Evolutionary conservation across 345 rosid genomes (phyloP).

Genomic region (Populus ilicifolia): DNA sequence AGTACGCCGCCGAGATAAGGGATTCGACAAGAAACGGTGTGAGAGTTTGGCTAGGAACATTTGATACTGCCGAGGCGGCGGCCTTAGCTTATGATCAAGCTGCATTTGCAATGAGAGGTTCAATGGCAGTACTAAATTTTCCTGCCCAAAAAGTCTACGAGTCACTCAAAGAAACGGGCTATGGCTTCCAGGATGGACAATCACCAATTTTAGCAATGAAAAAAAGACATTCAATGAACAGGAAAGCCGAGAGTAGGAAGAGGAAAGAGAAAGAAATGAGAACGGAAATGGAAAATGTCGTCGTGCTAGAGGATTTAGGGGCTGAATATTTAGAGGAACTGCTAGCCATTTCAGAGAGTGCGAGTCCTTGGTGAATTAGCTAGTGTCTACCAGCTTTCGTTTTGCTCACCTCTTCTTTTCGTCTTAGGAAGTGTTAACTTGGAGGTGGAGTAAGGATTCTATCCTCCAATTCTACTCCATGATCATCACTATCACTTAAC

Average conservation of each 20-base stretch:
- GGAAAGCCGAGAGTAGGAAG: conserved; percentile 38
- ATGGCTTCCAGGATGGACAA: conserved; percentile 25
- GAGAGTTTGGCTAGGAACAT: conserved; percentile 67
- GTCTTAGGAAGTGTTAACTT: background rate
- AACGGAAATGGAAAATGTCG: conserved; percentile 24
- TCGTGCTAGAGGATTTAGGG: conserved; percentile 61
- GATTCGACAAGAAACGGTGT: conserved; percentile 62
- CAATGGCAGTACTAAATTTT: conserved; percentile 50
- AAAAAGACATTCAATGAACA: conserved; percentile 41
- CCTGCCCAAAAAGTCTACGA: conserved; percentile 38
- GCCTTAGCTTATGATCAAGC: conserved; percentile 75
- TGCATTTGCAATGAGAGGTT: conserved; percentile 56
- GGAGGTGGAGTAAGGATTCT: background rate
- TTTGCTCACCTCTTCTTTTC: background rate
- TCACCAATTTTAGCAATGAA: conserved; percentile 58
- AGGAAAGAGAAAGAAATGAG: conserved; percentile 32
- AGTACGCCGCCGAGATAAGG: conserved; percentile 64
- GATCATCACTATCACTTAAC: background rate
- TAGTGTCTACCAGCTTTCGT: background rate
- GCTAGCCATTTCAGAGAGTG: conserved; percentile 33
- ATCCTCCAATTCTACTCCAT: background rate
- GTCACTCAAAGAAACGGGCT: conserved; percentile 45
- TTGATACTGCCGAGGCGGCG: conserved; percentile 59
- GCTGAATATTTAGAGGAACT: conserved; percentile 60
- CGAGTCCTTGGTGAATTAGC: conserved; percentile 7